Evolutionary conservation across 2,329 filamentous ascomycete genomes (phyloP).

Genomic region (Colletotrichum simmondsii): DNA sequence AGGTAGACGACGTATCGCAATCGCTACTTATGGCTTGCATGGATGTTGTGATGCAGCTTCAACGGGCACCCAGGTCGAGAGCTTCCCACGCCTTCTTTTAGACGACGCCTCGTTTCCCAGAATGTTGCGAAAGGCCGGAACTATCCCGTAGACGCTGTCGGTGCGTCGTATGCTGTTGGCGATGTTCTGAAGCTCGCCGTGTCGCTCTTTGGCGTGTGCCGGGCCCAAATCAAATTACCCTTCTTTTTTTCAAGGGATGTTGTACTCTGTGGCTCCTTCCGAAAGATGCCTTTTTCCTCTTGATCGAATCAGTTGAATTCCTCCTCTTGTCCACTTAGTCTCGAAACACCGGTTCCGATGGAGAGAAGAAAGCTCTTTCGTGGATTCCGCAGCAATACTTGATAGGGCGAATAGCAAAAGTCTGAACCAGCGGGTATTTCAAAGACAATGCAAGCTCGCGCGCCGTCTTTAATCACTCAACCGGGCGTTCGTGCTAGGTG

Average conservation of each 20-base stretch:
- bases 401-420: neutral
- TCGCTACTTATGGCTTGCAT: slow-evolving; percentile 65
- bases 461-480: slow-evolving; percentile 6
- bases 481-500: slow-evolving; percentile 7
- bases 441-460: neutral
- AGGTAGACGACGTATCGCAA: slow-evolving; percentile 55
- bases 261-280: neutral
- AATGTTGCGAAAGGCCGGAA: slow-evolving; percentile 4
- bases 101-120: slow-evolving; percentile 30
- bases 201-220: neutral
- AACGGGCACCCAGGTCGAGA: slow-evolving; percentile 35
- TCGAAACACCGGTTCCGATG: neutral
- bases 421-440: neutral
- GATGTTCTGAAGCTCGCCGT: neutral
- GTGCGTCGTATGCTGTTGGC: neutral
- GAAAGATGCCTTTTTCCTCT: neutral
- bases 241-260: neutral
- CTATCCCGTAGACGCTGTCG: neutral
- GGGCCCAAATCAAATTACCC: neutral
- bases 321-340: neutral
- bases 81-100: slow-evolving; percentile 26
- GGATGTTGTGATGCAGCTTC: slow-evolving; percentile 48
- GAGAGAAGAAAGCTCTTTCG: neutral
- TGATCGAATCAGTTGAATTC: neutral
- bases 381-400: neutral